Percentiles rank a stretch among this genome's conserved stretches.
phyloP scores from a whole-genome alignment of 768 basidiomycete species.

The Tulasnella sp. region DNA sequence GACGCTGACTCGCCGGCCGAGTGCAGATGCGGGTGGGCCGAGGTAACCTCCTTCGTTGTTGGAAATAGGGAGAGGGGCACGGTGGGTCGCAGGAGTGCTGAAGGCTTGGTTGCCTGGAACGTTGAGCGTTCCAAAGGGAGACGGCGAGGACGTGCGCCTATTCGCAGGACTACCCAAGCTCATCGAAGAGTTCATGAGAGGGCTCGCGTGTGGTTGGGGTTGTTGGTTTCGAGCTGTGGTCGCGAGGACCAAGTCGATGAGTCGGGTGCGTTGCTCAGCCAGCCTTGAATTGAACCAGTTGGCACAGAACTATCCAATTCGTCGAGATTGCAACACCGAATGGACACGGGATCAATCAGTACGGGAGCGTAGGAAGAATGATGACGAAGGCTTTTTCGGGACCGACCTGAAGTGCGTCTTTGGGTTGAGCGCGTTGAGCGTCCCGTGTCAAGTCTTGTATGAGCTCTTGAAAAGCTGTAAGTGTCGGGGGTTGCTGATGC shows the following conservation, averaged over 20 bases:
- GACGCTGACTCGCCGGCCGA: slow-evolving; percentile 90
- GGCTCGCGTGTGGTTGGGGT: slow-evolving; percentile 51
- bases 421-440: slow-evolving; percentile 77
- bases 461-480: slow-evolving; percentile 72
- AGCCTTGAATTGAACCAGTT: slow-evolving; percentile 91
- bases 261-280: slow-evolving; percentile 76
- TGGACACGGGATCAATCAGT: background rate
- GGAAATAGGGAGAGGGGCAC: slow-evolving; percentile 37
- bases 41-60: slow-evolving; percentile 30
- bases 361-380: background rate
- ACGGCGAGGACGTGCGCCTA: slow-evolving; percentile 50
- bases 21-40: slow-evolving; percentile 50
- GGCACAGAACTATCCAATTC: slow-evolving; percentile 60
- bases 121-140: slow-evolving; percentile 73
- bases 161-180: slow-evolving; percentile 38
- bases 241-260: slow-evolving; percentile 56
- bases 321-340: slow-evolving; percentile 1
- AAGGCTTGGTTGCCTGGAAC: slow-evolving; percentile 72
- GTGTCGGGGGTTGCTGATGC: background rate
- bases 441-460: slow-evolving; percentile 84
- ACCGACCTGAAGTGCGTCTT: slow-evolving; percentile 73
- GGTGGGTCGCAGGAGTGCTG: slow-evolving; percentile 61
- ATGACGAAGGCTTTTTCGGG: slow-evolving; percentile 18
- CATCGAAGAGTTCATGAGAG: slow-evolving; percentile 49
- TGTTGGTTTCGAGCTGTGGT: slow-evolving; percentile 51